Conservation (phyloP, 2,329 filamentous ascomycete species). For the Pseudocercospora ulei region DNA sequence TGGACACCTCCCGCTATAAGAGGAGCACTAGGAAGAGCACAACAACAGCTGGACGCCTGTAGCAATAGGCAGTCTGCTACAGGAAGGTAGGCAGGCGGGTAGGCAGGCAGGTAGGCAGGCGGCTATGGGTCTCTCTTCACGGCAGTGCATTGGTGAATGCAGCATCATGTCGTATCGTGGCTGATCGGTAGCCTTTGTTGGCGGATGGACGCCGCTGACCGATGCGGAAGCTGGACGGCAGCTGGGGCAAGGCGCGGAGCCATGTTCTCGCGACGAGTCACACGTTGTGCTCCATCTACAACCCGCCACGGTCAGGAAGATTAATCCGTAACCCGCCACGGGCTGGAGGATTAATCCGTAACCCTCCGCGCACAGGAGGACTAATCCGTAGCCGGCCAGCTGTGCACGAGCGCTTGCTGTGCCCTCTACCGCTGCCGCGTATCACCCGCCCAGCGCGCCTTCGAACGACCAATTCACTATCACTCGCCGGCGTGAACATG, state of each 20-base stretch:
- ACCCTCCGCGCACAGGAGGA: conserved; percentile 9
- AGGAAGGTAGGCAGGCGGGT: too few relatives aligned
- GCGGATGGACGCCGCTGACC: not conserved
- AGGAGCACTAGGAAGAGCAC: too few relatives aligned
- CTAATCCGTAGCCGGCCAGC: conserved; percentile 9
- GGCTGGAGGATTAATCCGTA: conserved; percentile 4
- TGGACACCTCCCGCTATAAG: too few relatives aligned
- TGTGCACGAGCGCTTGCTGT: conserved; percentile 13
- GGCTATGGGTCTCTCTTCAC: too few relatives aligned
- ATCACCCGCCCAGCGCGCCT: conserved; percentile 11
- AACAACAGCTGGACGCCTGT: too few relatives aligned
- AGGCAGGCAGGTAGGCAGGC: too few relatives aligned
- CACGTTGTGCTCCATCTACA: conserved; percentile 6
- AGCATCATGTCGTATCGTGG: conserved; percentile 5
- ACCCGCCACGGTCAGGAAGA: conserved; percentile 4
- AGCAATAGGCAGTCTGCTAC: too few relatives aligned
- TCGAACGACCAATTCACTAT: conserved; percentile 11
- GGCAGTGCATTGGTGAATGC: conserved; percentile 1
- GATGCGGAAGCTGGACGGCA: conserved; percentile 1
- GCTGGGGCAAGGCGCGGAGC: conserved; percentile 1
- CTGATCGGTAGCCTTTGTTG: conserved; percentile 4
- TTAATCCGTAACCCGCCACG: conserved; percentile 4
- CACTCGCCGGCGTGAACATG: conserved; percentile 9
- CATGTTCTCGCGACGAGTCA: conserved; percentile 5
- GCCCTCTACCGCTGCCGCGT: conserved; percentile 9